Evolutionary conservation across 768 basidiomycete genomes (phyloP), one percentile per base, ranked within the genome.

Genomic region (Russula sp.): DNA sequence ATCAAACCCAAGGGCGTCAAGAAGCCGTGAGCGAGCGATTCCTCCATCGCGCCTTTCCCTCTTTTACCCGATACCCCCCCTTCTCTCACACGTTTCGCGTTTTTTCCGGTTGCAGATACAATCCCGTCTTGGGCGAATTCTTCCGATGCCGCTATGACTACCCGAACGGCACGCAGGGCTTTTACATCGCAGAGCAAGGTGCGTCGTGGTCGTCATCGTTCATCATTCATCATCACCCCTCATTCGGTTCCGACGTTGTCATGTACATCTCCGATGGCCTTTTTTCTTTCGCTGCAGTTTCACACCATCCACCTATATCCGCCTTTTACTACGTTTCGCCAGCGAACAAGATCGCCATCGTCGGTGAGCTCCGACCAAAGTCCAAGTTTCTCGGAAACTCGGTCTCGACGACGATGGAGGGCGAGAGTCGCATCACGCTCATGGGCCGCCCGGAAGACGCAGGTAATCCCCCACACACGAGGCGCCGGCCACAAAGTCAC

Each of bases 1-100:
- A 95, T 98, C 77, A 98, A 98, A 75, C 95, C 97, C 67, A 95
- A 90, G 76, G 97, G 94, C 56, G 97, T 98, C 63, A 99, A 99
- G 88, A 99, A 99, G 76, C 96, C 96, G 84, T 94, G 69, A 75
- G 89, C 78, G 25, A 29, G 25, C 25, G 25, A 29, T 9, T 4
- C 2, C 5, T 20, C 49, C 20, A n/a, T n/a, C 63, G 50, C 11
- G 49, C 2, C 58, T n/a, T n/a, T 14, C 56, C 53, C 25, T 56
- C 41, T 25, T 45, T 47, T 39, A 39, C 45, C 58, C 45, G 55
- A 34, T 56, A n/a, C n/a, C n/a, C n/a, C 38, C 48, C 52, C 58
- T 58, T 51, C 58, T 58, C 54, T 56, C 52, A 48, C 47, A 49
- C 60, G 60, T 36, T 36, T 32, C 48, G 49, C 11, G 59, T 45